Evolutionary conservation across 306 rosid species (phyloP).

Genomic region (Rosa lucieae): DNA sequence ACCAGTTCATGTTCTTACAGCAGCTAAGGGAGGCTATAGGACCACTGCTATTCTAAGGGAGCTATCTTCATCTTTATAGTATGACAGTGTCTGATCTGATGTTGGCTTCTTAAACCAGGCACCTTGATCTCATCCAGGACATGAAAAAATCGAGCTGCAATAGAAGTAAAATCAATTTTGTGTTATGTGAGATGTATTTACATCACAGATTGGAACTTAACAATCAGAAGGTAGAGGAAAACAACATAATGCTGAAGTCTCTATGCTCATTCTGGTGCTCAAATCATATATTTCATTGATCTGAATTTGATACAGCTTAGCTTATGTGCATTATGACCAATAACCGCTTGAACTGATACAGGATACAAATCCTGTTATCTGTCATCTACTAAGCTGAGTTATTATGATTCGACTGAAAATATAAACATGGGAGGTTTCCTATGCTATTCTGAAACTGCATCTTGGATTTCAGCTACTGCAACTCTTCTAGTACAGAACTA

Average conservation of each 20-base stretch:
- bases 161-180: not conserved
- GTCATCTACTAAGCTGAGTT: constrained; percentile 12
- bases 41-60: not conserved
- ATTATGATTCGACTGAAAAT: not conserved
- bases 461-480: not conserved
- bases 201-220: not conserved
- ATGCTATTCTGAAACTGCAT: constrained; percentile 1
- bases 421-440: not conserved
- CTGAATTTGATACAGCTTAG: not conserved
- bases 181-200: not conserved
- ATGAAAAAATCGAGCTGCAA: not conserved
- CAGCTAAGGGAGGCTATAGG: not conserved
- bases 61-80: not conserved
- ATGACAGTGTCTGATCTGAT: not conserved
- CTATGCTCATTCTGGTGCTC: not conserved
- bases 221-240: not conserved
- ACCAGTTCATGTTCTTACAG: not conserved
- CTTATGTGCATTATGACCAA: not conserved
- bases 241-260: not conserved
- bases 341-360: constrained; percentile 19
- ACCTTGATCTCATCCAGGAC: not conserved
- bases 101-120: constrained; percentile 6
- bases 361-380: constrained; percentile 12
- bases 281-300: not conserved
- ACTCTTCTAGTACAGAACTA: constrained; percentile 1